These are phyloP conservation scores for Psilocybe tampanensis DNA, from an alignment of 768 basidiomycete species.

Conservation along the genomic window DNA sequence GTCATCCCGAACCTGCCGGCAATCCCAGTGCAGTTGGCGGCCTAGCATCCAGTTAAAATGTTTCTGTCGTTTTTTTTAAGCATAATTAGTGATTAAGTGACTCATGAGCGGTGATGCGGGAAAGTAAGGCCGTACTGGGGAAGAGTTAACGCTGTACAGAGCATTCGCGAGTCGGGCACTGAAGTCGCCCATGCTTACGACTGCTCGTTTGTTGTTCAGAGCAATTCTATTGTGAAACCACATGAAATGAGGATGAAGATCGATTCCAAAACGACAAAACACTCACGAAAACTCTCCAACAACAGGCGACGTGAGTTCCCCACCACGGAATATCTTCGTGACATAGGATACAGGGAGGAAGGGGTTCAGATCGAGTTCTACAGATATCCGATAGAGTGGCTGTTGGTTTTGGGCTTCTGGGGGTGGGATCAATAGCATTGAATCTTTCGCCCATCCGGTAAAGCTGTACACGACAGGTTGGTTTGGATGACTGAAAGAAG, in stretches of 20 bases:
- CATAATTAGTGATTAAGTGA: too few relatives aligned
- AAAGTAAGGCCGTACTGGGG: constrained; percentile 25
- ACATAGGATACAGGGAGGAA: constrained; percentile 47
- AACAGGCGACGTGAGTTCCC: constrained; percentile 23
- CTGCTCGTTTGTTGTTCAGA: constrained; percentile 41
- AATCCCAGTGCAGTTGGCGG: constrained; percentile 48
- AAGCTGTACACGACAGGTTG: constrained; percentile 41
- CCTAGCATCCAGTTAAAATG: constrained; percentile 44
- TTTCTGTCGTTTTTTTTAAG: too few relatives aligned
- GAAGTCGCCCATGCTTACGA: constrained; percentile 41
- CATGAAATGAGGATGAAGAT: constrained; percentile 7
- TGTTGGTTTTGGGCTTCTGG: constrained; percentile 20
- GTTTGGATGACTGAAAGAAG: neutral
- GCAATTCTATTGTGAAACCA: constrained; percentile 32
- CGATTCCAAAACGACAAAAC: constrained; percentile 22
- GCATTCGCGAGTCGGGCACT: constrained; percentile 42
- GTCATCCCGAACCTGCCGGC: constrained; percentile 43
- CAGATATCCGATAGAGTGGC: constrained; percentile 44
- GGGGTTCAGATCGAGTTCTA: constrained; percentile 45
- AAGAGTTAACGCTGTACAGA: constrained; percentile 33
- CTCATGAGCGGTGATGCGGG: neutral
- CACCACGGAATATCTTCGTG: constrained; percentile 37
- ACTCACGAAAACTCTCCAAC: constrained; percentile 37
- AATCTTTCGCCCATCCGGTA: constrained; percentile 34
- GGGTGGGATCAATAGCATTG: constrained; percentile 41